These are phyloP conservation scores for Nicotiana paniculata DNA, from an alignment of 257 asterid species.

Conservation along the genomic window DNA sequence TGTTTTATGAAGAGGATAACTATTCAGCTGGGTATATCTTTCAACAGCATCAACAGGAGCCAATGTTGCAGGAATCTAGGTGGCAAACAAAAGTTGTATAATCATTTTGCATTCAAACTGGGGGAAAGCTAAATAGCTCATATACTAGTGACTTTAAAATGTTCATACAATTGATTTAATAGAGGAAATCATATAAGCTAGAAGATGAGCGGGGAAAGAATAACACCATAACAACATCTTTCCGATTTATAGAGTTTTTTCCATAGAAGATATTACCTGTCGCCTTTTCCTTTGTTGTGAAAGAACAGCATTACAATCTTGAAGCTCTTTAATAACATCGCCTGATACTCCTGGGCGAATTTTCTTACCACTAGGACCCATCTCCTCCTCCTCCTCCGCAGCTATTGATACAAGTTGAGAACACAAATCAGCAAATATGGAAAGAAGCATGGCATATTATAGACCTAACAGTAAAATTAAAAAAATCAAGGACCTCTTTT, in stretches of 20 bases:
- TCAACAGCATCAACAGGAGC: constrained; percentile 72
- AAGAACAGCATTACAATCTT: constrained; percentile 73
- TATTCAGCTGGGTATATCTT: constrained; percentile 81
- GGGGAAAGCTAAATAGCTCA: not conserved
- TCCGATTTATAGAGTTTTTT: not conserved
- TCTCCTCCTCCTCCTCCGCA: constrained; percentile 66
- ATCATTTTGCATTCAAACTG: not conserved
- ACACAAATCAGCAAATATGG: constrained; percentile 1
- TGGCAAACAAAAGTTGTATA: not conserved
- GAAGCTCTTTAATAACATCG: constrained; percentile 67
- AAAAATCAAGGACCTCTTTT: constrained; percentile 64
- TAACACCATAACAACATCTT: not conserved
- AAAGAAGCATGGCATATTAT: not conserved
- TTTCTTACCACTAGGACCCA: constrained; percentile 69
- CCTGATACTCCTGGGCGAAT: constrained; percentile 71
- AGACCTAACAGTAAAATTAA: not conserved
- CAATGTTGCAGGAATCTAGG: constrained; percentile 63
- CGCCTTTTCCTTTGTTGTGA: constrained; percentile 90
- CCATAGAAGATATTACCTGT: constrained; percentile 42
- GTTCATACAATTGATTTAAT: not conserved
- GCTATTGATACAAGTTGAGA: constrained; percentile 36
- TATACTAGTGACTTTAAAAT: not conserved
- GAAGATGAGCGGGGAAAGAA: not conserved
- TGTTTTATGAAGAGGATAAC: constrained; percentile 90
- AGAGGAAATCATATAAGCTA: not conserved